phyloP scores from a whole-genome alignment of 116 monocot genomes.

The Trichopus zeylanicus region DNA sequence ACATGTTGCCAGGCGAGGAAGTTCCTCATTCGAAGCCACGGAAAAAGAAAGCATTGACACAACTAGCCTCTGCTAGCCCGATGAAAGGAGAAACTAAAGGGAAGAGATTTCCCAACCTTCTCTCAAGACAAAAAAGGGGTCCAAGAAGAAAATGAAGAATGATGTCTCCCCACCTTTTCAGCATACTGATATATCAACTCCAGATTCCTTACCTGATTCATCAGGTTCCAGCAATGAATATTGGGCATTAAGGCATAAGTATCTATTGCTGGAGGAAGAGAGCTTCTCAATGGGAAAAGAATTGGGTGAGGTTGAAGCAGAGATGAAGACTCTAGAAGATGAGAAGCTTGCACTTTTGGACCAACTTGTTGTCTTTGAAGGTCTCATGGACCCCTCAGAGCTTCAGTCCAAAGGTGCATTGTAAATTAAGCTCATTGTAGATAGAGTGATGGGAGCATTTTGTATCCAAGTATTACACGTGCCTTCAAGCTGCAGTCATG shows the following conservation, averaged over 20 bases:
- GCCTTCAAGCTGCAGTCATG: too few relatives aligned
- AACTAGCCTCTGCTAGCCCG: conserved; percentile 10
- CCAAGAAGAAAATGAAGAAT: conserved; percentile 37
- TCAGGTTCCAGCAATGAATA: conserved; percentile 42
- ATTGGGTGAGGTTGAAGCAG: conserved; percentile 39
- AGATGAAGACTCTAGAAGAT: conserved; percentile 56
- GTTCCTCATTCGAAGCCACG: conserved; percentile 18
- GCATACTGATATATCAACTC: conserved; percentile 32
- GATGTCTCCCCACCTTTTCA: conserved; percentile 26
- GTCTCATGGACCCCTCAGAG: conserved; percentile 60
- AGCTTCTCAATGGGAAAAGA: conserved; percentile 53
- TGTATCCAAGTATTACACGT: too few relatives aligned
- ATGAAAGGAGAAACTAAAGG: conserved; percentile 18
- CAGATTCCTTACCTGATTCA: conserved; percentile 48
- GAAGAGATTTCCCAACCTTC: conserved; percentile 16
- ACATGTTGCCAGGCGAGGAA: conserved; percentile 12
- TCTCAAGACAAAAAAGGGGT: conserved; percentile 20
- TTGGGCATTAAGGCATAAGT: conserved; percentile 52
- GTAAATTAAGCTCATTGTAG: conserved; percentile 1
- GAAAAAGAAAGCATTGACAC: conserved; percentile 44
- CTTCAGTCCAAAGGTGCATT: conserved; percentile 13
- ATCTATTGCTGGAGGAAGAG: conserved; percentile 82
- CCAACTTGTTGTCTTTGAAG: conserved; percentile 81
- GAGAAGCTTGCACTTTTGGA: conserved; percentile 71
- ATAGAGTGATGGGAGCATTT: neutral